phyloP scores from a whole-genome alignment of 1,284 basidiomycete genomes.

The Malassezia equina region DNA sequence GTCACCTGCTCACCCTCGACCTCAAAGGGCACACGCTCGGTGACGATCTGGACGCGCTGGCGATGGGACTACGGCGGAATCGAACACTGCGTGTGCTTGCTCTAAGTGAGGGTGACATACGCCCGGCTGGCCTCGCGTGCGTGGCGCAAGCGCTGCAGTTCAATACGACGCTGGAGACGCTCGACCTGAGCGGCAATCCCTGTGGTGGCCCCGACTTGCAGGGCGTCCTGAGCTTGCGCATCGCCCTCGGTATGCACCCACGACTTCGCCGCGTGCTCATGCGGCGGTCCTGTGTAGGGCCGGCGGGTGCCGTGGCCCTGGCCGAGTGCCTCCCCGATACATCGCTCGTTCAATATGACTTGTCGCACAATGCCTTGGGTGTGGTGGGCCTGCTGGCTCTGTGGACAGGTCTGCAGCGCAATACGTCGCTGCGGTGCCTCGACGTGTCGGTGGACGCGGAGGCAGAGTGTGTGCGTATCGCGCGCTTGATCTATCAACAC shows the following conservation, averaged over 20 bases:
- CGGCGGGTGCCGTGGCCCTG: slow-evolving; percentile 79
- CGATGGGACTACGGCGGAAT: slow-evolving; percentile 90
- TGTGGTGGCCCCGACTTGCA: slow-evolving; percentile 77
- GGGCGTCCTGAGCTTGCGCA: slow-evolving; percentile 60
- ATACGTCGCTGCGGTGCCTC: slow-evolving; percentile 75
- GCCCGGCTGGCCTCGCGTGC: slow-evolving; percentile 65
- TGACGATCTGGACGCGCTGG: slow-evolving; percentile 71
- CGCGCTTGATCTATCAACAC: background rate
- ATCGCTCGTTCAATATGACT: slow-evolving; percentile 66
- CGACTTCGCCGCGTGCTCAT: slow-evolving; percentile 86
- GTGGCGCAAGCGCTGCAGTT: slow-evolving; percentile 92
- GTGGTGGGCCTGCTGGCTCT: slow-evolving; percentile 57
- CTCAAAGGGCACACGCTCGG: slow-evolving; percentile 80
- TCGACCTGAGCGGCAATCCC: slow-evolving; percentile 85
- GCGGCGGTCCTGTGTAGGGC: slow-evolving; percentile 67
- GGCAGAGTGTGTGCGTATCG: slow-evolving; percentile 15
- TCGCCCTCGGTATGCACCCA: slow-evolving; percentile 83
- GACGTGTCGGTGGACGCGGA: slow-evolving; percentile 66
- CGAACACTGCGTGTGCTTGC: slow-evolving; percentile 87
- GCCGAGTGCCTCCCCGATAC: slow-evolving; percentile 93
- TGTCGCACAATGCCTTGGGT: slow-evolving; percentile 47
- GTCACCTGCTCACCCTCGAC: slow-evolving; percentile 76
- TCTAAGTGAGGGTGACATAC: slow-evolving; percentile 83
- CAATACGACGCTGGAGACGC: slow-evolving; percentile 81
- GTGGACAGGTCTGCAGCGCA: slow-evolving; percentile 76